phyloP scores from a whole-genome alignment of 2,329 filamentous ascomycete genomes.

The Dactylellina cionopaga region DNA sequence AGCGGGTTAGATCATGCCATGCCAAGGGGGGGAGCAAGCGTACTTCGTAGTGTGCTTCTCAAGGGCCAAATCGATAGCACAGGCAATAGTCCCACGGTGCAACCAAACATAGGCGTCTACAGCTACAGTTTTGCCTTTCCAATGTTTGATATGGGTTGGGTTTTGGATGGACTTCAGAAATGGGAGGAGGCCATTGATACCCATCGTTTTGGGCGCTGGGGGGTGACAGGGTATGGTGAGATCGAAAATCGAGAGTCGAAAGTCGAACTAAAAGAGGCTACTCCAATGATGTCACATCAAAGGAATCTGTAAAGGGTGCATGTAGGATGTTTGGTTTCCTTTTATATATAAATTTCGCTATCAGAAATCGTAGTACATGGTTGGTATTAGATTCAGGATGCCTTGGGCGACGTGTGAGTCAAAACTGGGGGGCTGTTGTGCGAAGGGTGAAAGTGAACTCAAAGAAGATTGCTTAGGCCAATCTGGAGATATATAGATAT shows the following conservation, averaged over 20 bases:
- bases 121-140: slow-evolving; percentile 85
- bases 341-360: too few species aligned
- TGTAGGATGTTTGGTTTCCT: too few species aligned
- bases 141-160: slow-evolving; percentile 85
- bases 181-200: slow-evolving; percentile 77
- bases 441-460: too few species aligned
- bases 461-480: too few species aligned
- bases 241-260: not conserved
- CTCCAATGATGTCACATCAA: too few species aligned
- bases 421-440: too few species aligned
- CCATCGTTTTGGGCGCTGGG: not conserved
- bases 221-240: not conserved
- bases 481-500: too few species aligned
- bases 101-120: slow-evolving; percentile 99
- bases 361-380: too few species aligned
- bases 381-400: too few species aligned
- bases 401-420: too few species aligned
- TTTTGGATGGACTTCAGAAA: slow-evolving; percentile 96
- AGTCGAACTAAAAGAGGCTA: too few species aligned
- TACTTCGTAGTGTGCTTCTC: slow-evolving; percentile 89
- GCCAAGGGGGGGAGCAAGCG: slow-evolving; percentile 57
- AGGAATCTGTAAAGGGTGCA: too few species aligned
- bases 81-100: slow-evolving; percentile 88
- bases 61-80: slow-evolving; percentile 88
- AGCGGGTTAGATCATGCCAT: not conserved